phyloP scores from a whole-genome alignment of 106 monocot species.

The Dendrobium catenatum region DNA sequence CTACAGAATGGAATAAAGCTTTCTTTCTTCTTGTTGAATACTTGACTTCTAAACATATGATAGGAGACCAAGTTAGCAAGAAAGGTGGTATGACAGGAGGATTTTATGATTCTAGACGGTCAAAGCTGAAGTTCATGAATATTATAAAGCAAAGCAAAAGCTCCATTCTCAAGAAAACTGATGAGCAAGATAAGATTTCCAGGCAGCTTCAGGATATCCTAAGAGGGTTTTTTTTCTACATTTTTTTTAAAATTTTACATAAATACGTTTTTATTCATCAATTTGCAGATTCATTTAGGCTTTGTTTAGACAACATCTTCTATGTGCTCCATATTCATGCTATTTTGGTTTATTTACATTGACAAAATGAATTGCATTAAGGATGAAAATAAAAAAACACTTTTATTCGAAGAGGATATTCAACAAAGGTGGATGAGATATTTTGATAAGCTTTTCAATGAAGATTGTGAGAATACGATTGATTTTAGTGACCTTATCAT shows the following conservation, averaged over 20 bases:
- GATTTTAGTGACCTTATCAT: too few species aligned
- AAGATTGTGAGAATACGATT: too few species aligned
- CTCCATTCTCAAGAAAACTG: conserved; percentile 42
- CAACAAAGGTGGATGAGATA: too few species aligned
- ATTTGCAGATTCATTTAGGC: neutral
- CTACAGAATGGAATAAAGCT: neutral
- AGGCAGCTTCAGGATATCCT: conserved; percentile 90
- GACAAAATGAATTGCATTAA: neutral
- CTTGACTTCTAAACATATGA: conserved; percentile 3
- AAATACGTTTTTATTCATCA: neutral
- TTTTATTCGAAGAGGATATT: too few species aligned
- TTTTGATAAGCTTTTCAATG: too few species aligned
- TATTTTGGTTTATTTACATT: neutral
- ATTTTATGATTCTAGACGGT: conserved; percentile 87
- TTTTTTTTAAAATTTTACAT: neutral
- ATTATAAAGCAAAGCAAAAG: conserved; percentile 61
- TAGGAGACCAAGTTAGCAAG: conserved; percentile 98
- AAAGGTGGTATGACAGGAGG: conserved; percentile 99
- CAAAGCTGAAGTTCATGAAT: conserved; percentile 85
- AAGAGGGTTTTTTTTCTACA: neutral
- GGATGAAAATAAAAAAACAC: too few species aligned
- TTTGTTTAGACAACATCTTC: neutral
- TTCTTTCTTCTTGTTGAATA: neutral
- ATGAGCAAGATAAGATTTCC: conserved; percentile 62
- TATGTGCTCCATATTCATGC: neutral